Evolutionary conservation across 2,329 filamentous ascomycete species (phyloP).

Genomic region (Pyricularia pennisetigena): DNA sequence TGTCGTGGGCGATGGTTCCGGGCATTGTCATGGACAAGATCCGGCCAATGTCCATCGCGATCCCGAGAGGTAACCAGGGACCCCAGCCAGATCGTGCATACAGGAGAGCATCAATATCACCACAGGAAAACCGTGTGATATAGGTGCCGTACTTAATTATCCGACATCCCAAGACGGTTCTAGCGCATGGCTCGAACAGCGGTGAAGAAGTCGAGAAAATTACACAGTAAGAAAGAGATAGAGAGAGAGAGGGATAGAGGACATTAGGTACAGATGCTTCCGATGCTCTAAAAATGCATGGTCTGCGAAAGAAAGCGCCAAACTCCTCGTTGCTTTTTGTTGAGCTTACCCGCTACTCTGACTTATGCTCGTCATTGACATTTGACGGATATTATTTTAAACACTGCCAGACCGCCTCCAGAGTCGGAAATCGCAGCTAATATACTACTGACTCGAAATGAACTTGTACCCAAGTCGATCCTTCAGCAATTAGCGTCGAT

Average conservation of each 20-base stretch:
- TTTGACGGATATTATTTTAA: not conserved
- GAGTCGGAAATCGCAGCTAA: not conserved
- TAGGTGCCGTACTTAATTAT: not conserved
- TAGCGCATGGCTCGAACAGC: not conserved
- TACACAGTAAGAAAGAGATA: not conserved
- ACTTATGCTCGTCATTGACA: not conserved
- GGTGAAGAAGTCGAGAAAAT: not conserved
- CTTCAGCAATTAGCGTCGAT: not conserved
- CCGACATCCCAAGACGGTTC: not conserved
- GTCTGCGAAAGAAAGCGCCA: not conserved
- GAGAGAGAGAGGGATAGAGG: not conserved
- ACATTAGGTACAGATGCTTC: not conserved
- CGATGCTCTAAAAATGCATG: not conserved
- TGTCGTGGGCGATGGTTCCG: not conserved
- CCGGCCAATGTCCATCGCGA: not conserved
- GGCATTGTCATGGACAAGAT: not conserved
- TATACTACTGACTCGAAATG: not conserved
- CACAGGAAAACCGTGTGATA: not conserved
- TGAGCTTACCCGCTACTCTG: not conserved
- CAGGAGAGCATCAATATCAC: not conserved
- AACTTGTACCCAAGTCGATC: not conserved
- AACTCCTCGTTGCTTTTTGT: not conserved
- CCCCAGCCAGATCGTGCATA: not conserved
- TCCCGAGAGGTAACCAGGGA: not conserved
- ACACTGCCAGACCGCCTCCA: not conserved